Conservation (phyloP, 31 red algal species). For the Asparagopsis taxiformis region DNA sequence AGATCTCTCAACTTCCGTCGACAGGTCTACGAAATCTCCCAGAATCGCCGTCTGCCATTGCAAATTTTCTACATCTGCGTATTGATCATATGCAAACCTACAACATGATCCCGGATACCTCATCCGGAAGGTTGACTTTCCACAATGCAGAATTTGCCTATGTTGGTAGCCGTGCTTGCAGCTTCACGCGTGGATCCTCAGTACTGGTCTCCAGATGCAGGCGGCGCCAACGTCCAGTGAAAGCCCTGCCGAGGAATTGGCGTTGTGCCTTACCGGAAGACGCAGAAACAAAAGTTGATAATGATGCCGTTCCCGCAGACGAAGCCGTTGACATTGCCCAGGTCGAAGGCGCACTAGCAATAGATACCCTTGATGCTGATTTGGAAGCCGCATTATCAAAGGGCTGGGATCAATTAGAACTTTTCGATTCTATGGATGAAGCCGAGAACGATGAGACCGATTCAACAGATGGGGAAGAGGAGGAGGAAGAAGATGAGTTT, state of each 20-base stretch:
- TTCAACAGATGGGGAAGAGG: not conserved
- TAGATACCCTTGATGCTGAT: conserved; percentile 3
- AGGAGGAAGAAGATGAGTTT: not conserved
- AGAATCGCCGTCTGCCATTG: too few relatives aligned
- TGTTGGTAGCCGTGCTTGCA: not conserved
- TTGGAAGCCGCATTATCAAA: conserved; percentile 52
- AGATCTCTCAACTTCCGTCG: too few relatives aligned
- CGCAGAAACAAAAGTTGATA: not conserved
- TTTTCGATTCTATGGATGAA: conserved; percentile 12
- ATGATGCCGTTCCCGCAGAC: not conserved
- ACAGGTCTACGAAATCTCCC: too few relatives aligned
- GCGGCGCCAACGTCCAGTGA: not conserved
- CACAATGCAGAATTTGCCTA: not conserved
- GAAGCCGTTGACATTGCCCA: conserved; percentile 5
- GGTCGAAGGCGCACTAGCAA: conserved; percentile 25
- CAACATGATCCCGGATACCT: too few relatives aligned
- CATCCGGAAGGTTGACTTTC: too few relatives aligned
- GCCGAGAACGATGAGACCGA: not conserved
- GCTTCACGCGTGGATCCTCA: not conserved
- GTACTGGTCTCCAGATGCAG: not conserved
- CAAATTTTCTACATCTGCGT: too few relatives aligned
- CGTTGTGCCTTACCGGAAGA: not conserved
- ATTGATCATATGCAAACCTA: too few relatives aligned
- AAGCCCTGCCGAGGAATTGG: not conserved
- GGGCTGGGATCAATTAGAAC: conserved; percentile 40